These are phyloP conservation scores for Skeletonema grethae DNA, from an alignment of 108 stramenopile genomes.

Conservation along the genomic window DNA sequence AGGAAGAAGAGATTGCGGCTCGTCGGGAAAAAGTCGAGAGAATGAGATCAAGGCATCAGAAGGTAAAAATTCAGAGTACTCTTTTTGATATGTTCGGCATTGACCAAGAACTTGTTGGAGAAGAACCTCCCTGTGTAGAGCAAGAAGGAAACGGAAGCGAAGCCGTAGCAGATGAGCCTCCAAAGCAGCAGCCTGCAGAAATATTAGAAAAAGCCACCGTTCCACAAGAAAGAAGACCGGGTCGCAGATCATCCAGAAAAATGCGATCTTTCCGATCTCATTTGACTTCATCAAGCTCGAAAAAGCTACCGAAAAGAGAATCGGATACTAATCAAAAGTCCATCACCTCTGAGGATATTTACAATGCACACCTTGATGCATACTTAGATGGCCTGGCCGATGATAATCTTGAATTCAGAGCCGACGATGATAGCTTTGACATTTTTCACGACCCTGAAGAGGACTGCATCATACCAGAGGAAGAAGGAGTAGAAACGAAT, in stretches of 20 bases:
- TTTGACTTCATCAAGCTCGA: background rate
- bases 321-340: background rate
- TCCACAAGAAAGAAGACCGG: no score
- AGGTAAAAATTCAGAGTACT: slow-evolving; percentile 8
- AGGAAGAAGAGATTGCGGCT: slow-evolving; percentile 29
- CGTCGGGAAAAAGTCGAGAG: slow-evolving; percentile 13
- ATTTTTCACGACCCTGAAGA: slow-evolving; percentile 30
- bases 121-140: background rate
- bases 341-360: slow-evolving; percentile 24
- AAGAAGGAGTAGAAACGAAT: background rate
- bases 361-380: slow-evolving; percentile 21
- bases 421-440: slow-evolving; percentile 22
- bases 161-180: background rate
- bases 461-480: background rate
- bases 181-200: no score
- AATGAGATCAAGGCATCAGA: slow-evolving; percentile 15
- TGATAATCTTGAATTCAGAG: slow-evolving; percentile 22
- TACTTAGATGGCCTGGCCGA: slow-evolving; percentile 14
- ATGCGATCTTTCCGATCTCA: background rate
- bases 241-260: background rate
- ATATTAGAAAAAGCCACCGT: no score
- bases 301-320: background rate
- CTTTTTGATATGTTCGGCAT: slow-evolving; percentile 37
- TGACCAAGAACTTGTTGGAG: background rate
- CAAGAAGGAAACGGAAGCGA: background rate